phyloP scores from a whole-genome alignment of 2,329 filamentous ascomycete species.

The Talaromyces islandicus region DNA sequence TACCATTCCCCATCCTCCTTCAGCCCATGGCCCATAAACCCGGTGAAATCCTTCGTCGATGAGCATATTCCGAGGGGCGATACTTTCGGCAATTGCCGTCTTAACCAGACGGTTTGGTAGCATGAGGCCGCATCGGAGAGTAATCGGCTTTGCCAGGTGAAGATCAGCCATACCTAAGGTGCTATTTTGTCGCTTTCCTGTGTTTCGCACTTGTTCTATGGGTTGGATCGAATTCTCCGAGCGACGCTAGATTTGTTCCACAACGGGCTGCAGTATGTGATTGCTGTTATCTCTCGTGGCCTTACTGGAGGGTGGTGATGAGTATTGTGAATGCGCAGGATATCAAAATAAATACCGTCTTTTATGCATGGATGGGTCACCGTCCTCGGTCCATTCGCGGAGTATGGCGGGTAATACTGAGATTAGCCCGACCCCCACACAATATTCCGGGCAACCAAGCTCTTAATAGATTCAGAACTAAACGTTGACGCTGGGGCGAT shows the following conservation, averaged over 20 bases:
- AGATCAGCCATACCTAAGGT: neutral
- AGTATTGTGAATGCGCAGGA: neutral
- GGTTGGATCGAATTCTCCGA: neutral
- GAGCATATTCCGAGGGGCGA: slow-evolving; percentile 1
- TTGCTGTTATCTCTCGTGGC: neutral
- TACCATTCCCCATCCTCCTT: slow-evolving; percentile 37
- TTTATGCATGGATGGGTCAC: neutral
- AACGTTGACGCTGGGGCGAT: too few species aligned
- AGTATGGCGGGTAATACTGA: neutral
- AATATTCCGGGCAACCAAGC: too few species aligned
- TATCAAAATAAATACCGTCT: neutral
- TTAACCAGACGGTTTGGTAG: slow-evolving; percentile 5
- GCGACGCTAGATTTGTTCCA: neutral
- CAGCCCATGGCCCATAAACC: slow-evolving; percentile 47
- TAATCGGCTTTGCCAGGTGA: slow-evolving; percentile 16
- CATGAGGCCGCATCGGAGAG: slow-evolving; percentile 3
- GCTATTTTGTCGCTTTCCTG: neutral
- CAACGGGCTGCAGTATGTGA: neutral
- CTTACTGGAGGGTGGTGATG: neutral
- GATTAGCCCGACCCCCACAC: too few species aligned
- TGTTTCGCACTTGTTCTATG: neutral
- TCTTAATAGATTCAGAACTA: too few species aligned
- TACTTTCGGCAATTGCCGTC: slow-evolving; percentile 6
- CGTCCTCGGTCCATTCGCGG: neutral
- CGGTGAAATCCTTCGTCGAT: slow-evolving; percentile 10